Evolutionary conservation across 768 basidiomycete species (phyloP), one percentile per base, ranked within the genome.

Genomic region (Naganishia antarctica): DNA sequence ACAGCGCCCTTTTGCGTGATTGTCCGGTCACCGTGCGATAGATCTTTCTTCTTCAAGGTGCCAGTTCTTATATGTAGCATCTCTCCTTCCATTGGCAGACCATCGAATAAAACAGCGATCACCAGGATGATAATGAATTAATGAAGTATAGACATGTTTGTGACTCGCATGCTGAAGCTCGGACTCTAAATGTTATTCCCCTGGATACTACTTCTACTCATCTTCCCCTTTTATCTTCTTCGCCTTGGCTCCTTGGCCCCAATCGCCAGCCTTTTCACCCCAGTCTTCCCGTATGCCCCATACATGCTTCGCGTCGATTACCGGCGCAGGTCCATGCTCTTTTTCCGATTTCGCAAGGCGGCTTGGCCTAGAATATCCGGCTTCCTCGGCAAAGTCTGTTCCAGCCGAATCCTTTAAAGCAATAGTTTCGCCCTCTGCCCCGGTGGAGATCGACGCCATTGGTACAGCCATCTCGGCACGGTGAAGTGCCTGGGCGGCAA

Each of bases 281-380:
- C 77, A 78, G 31, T 71, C 74, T 7, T 76, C 77, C 8, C 66
- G 65, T 1, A 76, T 73, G 7, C 77, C 77, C 77, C 77, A 78
- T 0, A 75, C 68, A 64, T 78, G 75, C 29, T 74, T 61, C 48
- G 71, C 71, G 28, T 63, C 63, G 47, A 78, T 75, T 21, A 64
- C 47, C 0, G 76, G 76, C 4, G 72, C 53, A 6, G 53, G 53
- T 7, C 53, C 53, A 26, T 57, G 67, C 25, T 59, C 57, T 29
- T 53, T 53, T 37, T 44, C 43, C 3, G 51, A 37, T 16, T 64
- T 64, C 8, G 68, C 58, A 3, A 68, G 43, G 21, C 58, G 26
- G 13, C 51, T 47, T 1, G 71, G 68, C 13, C 71, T 43, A 1
- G 72, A 71, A 50, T 74, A 73, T 5, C 69, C 73, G 2, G 76